Conservation (phyloP, 352 stramenopile genomes). For the Pythium grandisporangium region DNA sequence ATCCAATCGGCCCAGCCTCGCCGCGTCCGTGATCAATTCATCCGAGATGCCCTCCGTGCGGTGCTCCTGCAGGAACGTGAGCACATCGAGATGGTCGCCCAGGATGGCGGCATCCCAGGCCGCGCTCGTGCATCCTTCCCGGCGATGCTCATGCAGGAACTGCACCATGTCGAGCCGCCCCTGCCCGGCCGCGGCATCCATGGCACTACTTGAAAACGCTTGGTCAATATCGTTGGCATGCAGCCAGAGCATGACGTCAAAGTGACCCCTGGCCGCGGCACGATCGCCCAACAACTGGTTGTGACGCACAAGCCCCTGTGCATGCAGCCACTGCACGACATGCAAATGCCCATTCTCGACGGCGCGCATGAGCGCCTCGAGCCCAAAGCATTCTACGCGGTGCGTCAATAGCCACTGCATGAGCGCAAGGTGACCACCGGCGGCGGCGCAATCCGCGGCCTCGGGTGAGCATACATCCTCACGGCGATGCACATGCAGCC, state of each 20-base stretch:
- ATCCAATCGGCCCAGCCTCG: slow-evolving; percentile 8
- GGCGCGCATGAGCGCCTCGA: neutral
- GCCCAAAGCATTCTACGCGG: neutral
- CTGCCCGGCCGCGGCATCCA: neutral
- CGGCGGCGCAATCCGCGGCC: slow-evolving; percentile 13
- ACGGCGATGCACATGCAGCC: slow-evolving; percentile 11
- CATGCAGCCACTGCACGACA: neutral
- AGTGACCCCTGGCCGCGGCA: neutral
- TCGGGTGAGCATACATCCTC: slow-evolving; percentile 7
- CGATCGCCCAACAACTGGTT: neutral
- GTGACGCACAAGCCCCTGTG: neutral
- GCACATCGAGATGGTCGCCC: slow-evolving; percentile 10
- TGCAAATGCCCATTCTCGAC: slow-evolving; percentile 1
- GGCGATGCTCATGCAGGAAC: slow-evolving; percentile 14
- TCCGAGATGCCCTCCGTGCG: slow-evolving; percentile 15
- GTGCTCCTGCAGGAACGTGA: slow-evolving; percentile 9
- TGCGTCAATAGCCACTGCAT: neutral
- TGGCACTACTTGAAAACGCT: neutral
- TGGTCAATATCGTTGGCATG: neutral
- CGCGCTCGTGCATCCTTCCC: slow-evolving; percentile 13
- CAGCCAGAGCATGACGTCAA: neutral
- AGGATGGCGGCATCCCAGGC: slow-evolving; percentile 11
- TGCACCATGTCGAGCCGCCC: slow-evolving; percentile 5
- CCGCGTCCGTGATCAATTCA: slow-evolving; percentile 9
- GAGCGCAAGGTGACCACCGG: slow-evolving; percentile 7